Evolutionary conservation across 805 yeast genomes (phyloP), one percentile per base, ranked within the genome.

Genomic region (Brettanomyces nanus): DNA sequence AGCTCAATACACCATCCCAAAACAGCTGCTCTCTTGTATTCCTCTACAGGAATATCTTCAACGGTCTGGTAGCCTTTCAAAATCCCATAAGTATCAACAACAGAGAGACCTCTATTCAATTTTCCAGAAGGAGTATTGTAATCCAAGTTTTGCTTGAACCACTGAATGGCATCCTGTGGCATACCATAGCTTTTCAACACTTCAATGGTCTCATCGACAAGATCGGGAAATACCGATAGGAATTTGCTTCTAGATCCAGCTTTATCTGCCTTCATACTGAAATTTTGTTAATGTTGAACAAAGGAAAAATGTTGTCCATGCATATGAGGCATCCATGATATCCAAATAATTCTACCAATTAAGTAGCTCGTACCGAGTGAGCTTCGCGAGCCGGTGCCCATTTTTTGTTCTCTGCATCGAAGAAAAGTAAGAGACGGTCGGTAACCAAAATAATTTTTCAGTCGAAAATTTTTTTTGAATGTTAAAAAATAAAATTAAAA

Each of bases 101-200:
- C 97, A 28, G 97, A 85, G 41, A 92, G 66, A 23, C 99, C 99
- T 59, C 99, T 77, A 73, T 92, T 92, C 57, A 87, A 72, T 63
- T 92, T 92, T 36, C 99, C 99, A 43, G 97, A 96, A 41, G 95
- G 90, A 4, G 95, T 79, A 68, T 92, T 92, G 69, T 90, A 84
- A 52, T 79, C 65, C 57, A 90, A 66, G 47, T 69, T 77, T 47
- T 71, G 71, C 48, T 69, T 74, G 62, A 76, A 85, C 97, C 98
- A 92, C 20, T 73, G 75, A 40, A 83, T 72, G 28, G 96, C 97
- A 45, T 84, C 92, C 38, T 69, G 62, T 22, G 95, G 86, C 78
- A 92, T 83, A 40, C 86, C 85, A 62, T 86, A 85, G 36, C 65
- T 65, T 32, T 61, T 63, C 42, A 85, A 65, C 35, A 78, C 72